Evolutionary conservation across 1,284 basidiomycete genomes (phyloP).

Genomic region (Abortiporus biennis): DNA sequence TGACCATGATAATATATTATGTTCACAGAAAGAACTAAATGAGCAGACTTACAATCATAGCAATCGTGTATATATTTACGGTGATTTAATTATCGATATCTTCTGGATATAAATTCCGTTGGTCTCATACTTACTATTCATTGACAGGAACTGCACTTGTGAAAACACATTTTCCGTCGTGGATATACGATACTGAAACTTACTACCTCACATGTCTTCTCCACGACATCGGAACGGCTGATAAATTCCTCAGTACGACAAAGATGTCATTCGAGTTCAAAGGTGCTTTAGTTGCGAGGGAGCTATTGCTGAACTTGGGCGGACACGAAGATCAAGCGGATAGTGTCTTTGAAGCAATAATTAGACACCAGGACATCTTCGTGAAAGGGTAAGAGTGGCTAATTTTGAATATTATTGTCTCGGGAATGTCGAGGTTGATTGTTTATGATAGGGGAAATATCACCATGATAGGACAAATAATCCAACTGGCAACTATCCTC

Average conservation of each 20-base stretch:
- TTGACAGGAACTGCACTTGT: slow-evolving; percentile 36
- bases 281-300: slow-evolving; percentile 48
- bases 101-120: too few species aligned
- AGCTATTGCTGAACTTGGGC: slow-evolving; percentile 37
- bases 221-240: slow-evolving; percentile 52
- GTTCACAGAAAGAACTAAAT: slow-evolving; percentile 37
- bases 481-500: slow-evolving; percentile 48
- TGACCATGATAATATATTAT: background rate
- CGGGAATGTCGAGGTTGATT: background rate
- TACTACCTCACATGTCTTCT: slow-evolving; percentile 48
- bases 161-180: slow-evolving; percentile 42
- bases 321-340: slow-evolving; percentile 49
- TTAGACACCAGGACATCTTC: slow-evolving; percentile 55
- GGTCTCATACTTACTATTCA: background rate
- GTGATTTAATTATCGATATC: slow-evolving; percentile 18
- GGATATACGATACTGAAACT: slow-evolving; percentile 42
- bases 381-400: slow-evolving; percentile 34
- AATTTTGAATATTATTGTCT: background rate
- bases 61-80: slow-evolving; percentile 46
- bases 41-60: slow-evolving; percentile 45
- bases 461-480: slow-evolving; percentile 44
- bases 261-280: slow-evolving; percentile 59
- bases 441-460: slow-evolving; percentile 36
- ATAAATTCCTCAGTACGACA: slow-evolving; percentile 42
- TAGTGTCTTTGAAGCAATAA: slow-evolving; percentile 50